Base-by-base conservation (phyloP, 805 yeast species). In the Metschnikowia arizonensis region DNA sequence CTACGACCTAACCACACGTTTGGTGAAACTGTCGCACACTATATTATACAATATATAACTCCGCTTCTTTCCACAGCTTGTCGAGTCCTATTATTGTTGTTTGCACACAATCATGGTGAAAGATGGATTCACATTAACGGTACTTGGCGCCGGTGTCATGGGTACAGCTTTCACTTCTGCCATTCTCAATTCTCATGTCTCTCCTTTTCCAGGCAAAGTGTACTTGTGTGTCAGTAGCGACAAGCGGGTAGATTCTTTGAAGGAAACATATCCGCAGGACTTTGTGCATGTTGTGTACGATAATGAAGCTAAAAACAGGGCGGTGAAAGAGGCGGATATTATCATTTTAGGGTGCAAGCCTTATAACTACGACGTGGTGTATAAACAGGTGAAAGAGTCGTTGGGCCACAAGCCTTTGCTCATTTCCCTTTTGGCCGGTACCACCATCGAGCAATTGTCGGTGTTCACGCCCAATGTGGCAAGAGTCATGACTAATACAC, bases 401-500 rank as follows among this genome's bases (percentile, higher is more conserved):
- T 70, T 81, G 52, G 60, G 66, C 17, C 81, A 74, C 31, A 75
- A 83, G 47, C 74, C 68, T 43, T 65, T 88, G 49, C 62, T 91
- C 23, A 82, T 91, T 46, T 87, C 96, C 3, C 69, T 93, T 50
- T 80, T 89, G 55, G 98, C 99, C 2, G 99, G 99, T 11, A 85
- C 88, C 78, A 87, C 96, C 14, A 82, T 90, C 50, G 81, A 72
- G 15, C 86, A 85, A 61, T 73, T 89, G 54, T 50, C 62, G 15
- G 58, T 62, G 1, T 76, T 79, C 56, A 71, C 86, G 8, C 69
- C 74, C 5, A 69, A 73, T 47, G 81, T 91, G 26, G 87, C 95
- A 18, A 78, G 96, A 51, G 95, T 95, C n/a, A 90, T 95, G 96
- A 91, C 99, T 37, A 93, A 91, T 68, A 93, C 99, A 0, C 97